These are phyloP conservation scores for Barnettozyma californica DNA, from an alignment of 805 yeast species.

Conservation along the genomic window DNA sequence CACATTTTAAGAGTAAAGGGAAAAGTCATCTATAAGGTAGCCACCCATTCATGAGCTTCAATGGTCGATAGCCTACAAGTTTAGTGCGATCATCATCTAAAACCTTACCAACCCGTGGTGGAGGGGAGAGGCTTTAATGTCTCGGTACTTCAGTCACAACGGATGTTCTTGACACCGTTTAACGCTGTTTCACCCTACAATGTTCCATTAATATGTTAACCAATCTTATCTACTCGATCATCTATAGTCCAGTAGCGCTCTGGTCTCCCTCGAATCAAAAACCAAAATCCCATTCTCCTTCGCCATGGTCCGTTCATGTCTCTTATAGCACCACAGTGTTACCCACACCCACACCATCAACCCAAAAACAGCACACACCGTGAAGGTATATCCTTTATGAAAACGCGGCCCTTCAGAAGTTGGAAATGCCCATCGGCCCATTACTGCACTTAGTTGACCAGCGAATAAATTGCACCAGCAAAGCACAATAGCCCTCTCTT, in stretches of 20 bases:
- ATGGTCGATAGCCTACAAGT: too few species aligned
- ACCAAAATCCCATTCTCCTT: slow-evolving; percentile 32
- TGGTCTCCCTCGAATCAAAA: slow-evolving; percentile 18
- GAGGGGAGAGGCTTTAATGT: too few species aligned
- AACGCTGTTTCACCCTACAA: too few species aligned
- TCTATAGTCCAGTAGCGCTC: not conserved
- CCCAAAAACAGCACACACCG: slow-evolving; percentile 25
- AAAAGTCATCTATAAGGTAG: too few species aligned
- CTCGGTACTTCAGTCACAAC: too few species aligned
- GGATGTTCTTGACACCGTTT: not conserved
- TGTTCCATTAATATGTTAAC: not conserved
- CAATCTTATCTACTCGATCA: not conserved
- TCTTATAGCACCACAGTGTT: slow-evolving; percentile 30
- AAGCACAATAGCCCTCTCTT: slow-evolving; percentile 45
- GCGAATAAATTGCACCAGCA: slow-evolving; percentile 45
- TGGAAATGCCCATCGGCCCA: slow-evolving; percentile 24
- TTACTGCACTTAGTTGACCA: slow-evolving; percentile 49
- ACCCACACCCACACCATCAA: slow-evolving; percentile 22
- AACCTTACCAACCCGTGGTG: too few species aligned
- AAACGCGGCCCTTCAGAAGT: slow-evolving; percentile 53
- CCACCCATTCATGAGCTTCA: too few species aligned
- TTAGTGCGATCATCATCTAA: too few species aligned
- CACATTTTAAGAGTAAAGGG: too few species aligned
- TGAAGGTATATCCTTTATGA: slow-evolving; percentile 47
- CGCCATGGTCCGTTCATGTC: slow-evolving; percentile 34